These are phyloP conservation scores for Scheffersomyces titani DNA, from an alignment of 1,139 yeast species.

Conservation along the genomic window DNA sequence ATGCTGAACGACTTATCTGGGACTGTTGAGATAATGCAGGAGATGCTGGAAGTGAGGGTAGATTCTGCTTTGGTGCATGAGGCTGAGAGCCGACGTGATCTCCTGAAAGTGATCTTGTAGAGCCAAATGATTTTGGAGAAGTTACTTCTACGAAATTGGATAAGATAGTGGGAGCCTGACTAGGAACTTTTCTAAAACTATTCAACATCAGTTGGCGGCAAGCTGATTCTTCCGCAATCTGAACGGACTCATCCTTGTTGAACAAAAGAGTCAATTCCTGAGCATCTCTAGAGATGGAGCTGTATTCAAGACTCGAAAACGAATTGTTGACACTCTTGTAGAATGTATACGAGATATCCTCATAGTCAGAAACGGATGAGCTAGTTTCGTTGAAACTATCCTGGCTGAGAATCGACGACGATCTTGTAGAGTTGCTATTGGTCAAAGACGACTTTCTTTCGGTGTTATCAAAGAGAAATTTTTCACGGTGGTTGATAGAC, in stretches of 20 bases:
- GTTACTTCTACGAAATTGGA: background rate
- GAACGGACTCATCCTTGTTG: slow-evolving; percentile 33
- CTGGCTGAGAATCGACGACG: slow-evolving; percentile 43
- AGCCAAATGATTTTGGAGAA: background rate
- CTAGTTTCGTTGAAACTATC: slow-evolving; percentile 13
- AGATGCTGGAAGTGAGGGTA: slow-evolving; percentile 2
- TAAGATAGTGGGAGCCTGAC: slow-evolving; percentile 2
- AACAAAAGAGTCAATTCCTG: slow-evolving; percentile 46
- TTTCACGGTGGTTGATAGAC: slow-evolving; percentile 28
- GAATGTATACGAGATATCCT: slow-evolving; percentile 6
- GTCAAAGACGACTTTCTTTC: slow-evolving; percentile 22
- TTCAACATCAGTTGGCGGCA: slow-evolving; percentile 34
- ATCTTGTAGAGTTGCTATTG: slow-evolving; percentile 38
- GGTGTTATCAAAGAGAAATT: slow-evolving; percentile 20
- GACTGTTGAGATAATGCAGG: slow-evolving; percentile 3
- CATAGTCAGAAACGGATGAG: slow-evolving; percentile 11
- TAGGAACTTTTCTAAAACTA: slow-evolving; percentile 21
- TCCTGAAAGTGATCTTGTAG: background rate
- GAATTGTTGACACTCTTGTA: background rate
- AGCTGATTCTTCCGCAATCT: slow-evolving; percentile 38
- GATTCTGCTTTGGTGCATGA: background rate
- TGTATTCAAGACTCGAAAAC: slow-evolving; percentile 18
- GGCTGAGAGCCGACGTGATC: background rate
- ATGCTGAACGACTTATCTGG: background rate
- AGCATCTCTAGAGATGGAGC: slow-evolving; percentile 45